Percentiles rank a stretch among this genome's conserved stretches.
Conservation (phyloP, 352 stramenopile genomes). For the Globisporangium mamillatum region DNA sequence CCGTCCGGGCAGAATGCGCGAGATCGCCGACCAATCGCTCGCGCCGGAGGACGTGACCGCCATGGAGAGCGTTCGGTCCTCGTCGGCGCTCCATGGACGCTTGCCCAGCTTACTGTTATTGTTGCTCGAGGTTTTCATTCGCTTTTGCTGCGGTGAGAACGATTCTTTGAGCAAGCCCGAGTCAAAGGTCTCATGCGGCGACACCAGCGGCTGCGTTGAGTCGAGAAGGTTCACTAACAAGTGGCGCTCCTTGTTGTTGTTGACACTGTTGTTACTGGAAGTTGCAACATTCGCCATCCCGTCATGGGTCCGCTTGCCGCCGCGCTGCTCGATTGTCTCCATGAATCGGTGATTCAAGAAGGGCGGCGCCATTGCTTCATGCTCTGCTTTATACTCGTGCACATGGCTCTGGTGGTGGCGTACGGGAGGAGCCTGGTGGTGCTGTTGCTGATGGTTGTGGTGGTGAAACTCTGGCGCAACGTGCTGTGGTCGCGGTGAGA, state of each 20-base stretch:
- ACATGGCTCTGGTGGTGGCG: not conserved
- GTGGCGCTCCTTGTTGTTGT: conserved; percentile 20
- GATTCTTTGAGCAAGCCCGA: conserved; percentile 25
- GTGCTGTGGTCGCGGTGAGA: not conserved
- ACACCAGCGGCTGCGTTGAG: conserved; percentile 23
- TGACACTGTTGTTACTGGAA: not conserved
- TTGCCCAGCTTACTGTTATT: conserved; percentile 54
- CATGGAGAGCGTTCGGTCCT: conserved; percentile 55
- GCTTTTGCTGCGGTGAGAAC: conserved; percentile 61
- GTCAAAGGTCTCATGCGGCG: conserved; percentile 26
- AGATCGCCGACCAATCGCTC: conserved; percentile 93
- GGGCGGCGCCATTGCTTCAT: not conserved
- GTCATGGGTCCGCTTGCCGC: conserved; percentile 9
- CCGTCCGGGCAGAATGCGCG: conserved; percentile 87
- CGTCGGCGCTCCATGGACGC: conserved; percentile 55
- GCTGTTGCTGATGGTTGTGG: not conserved
- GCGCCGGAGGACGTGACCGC: conserved; percentile 54
- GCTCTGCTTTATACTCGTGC: not conserved
- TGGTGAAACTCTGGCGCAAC: not conserved
- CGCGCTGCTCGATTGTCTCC: conserved; percentile 11
- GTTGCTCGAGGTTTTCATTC: conserved; percentile 30
- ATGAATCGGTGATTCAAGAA: conserved; percentile 25
- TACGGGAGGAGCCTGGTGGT: not conserved
- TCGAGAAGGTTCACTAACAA: conserved; percentile 33
- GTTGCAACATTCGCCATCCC: not conserved